A percentile compares a stretch with the other conserved stretches of the same genome.
phyloP scores from a whole-genome alignment of 2,329 filamentous ascomycete genomes.

The Cercospora sp. region DNA sequence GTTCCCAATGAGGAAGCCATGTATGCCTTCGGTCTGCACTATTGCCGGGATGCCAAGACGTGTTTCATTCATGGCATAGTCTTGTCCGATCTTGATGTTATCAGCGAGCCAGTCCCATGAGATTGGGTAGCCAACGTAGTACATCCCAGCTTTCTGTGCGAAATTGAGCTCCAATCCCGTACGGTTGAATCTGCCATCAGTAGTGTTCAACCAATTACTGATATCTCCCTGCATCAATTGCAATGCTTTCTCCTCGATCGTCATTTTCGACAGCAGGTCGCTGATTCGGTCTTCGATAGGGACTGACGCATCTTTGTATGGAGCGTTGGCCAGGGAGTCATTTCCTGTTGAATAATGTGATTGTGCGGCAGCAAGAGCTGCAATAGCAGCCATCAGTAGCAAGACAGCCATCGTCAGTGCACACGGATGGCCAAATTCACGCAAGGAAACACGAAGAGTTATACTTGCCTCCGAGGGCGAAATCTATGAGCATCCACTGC shows the following conservation, averaged over 20 bases:
- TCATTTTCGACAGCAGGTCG: conserved; percentile 72
- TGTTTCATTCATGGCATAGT: conserved; percentile 67
- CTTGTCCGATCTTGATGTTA: conserved; percentile 65
- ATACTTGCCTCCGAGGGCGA: conserved; percentile 5
- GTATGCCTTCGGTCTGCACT: conserved; percentile 72
- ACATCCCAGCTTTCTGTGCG: conserved; percentile 63
- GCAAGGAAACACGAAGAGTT: neutral
- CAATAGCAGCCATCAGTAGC: neutral
- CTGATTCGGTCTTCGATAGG: conserved; percentile 64
- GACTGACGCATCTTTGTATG: conserved; percentile 57
- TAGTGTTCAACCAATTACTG: conserved; percentile 71
- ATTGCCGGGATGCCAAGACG: conserved; percentile 70
- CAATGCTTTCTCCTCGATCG: conserved; percentile 69
- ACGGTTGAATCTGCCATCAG: conserved; percentile 65
- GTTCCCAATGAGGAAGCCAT: conserved; percentile 70
- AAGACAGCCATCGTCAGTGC: neutral
- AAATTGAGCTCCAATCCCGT: conserved; percentile 68
- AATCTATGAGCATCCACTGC: neutral
- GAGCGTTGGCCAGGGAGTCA: conserved; percentile 40
- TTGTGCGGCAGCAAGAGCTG: conserved; percentile 5
- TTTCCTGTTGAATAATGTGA: conserved; percentile 16
- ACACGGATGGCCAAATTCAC: neutral
- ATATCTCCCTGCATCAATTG: conserved; percentile 67
- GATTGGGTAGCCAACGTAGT: conserved; percentile 70
- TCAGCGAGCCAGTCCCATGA: conserved; percentile 63